Conservation (phyloP, 2,329 filamentous ascomycete species). For the Emergomyces orientalis region DNA sequence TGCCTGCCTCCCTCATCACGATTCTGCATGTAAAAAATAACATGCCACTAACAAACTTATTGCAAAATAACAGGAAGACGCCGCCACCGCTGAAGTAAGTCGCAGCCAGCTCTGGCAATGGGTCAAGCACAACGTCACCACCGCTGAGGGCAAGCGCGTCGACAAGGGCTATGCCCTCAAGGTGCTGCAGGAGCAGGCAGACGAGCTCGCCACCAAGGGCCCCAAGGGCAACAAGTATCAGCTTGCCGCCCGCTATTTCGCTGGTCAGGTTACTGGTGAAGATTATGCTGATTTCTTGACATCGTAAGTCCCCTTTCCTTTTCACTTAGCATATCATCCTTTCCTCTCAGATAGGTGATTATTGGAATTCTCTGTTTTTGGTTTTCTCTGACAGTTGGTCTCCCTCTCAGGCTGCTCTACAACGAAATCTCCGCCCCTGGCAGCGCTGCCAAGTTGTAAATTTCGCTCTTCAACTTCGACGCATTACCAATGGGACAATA, state of each 20-base stretch:
- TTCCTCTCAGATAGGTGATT: too few relatives aligned
- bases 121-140: constrained; percentile 64
- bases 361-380: constrained; percentile 15
- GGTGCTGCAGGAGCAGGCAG: constrained; percentile 76
- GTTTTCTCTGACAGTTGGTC: constrained; percentile 17
- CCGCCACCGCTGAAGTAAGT: constrained; percentile 91
- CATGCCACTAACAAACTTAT: background rate
- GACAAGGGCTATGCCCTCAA: constrained; percentile 85
- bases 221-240: constrained; percentile 85
- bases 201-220: constrained; percentile 62
- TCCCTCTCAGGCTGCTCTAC: constrained; percentile 62
- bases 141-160: constrained; percentile 80
- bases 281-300: constrained; percentile 97
- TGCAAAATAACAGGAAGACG: constrained; percentile 56
- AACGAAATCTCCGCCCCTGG: constrained; percentile 74
- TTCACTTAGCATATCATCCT: too few relatives aligned
- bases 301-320: constrained; percentile 45
- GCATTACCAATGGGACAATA: too few relatives aligned
- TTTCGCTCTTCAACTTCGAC: background rate
- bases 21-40: too few relatives aligned
- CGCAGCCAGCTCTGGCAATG: constrained; percentile 96
- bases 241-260: constrained; percentile 86
- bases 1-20: too few relatives aligned
- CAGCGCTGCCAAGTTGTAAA: constrained; percentile 52
- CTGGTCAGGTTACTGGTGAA: constrained; percentile 86